phyloP scores from a whole-genome alignment of 352 stramenopile genomes.

The Pythium graminicola region DNA sequence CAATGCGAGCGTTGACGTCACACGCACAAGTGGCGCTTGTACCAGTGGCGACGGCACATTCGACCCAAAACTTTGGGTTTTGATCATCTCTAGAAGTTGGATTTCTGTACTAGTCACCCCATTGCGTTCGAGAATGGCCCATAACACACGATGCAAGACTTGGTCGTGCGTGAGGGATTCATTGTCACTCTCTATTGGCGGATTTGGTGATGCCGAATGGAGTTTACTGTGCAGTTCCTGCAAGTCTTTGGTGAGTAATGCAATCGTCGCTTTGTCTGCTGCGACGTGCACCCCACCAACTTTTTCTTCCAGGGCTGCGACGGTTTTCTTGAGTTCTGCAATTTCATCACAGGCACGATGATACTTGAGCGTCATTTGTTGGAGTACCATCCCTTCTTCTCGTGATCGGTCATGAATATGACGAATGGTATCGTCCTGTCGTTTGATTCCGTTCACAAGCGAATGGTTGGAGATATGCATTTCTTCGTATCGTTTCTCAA shows the following conservation, averaged over 20 bases:
- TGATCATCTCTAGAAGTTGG: slow-evolving; percentile 30
- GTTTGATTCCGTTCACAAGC: slow-evolving; percentile 57
- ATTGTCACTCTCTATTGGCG: background rate
- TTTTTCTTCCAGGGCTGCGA: slow-evolving; percentile 60
- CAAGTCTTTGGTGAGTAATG: slow-evolving; percentile 46
- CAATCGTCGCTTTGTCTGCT: slow-evolving; percentile 60
- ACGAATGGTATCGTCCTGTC: slow-evolving; percentile 70
- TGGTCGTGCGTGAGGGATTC: background rate
- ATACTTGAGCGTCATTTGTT: slow-evolving; percentile 56
- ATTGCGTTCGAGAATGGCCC: slow-evolving; percentile 30
- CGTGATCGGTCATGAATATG: slow-evolving; percentile 46
- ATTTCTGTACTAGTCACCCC: slow-evolving; percentile 23
- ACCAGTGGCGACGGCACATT: background rate
- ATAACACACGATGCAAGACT: slow-evolving; percentile 19
- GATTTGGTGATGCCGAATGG: background rate
- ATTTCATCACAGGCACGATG: slow-evolving; percentile 68
- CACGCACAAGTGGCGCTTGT: background rate
- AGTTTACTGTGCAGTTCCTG: slow-evolving; percentile 37
- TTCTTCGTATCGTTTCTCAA: slow-evolving; percentile 33
- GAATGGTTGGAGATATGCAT: slow-evolving; percentile 46
- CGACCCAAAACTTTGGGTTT: background rate
- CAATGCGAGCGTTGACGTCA: background rate
- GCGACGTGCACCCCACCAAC: slow-evolving; percentile 58
- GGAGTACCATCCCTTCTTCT: slow-evolving; percentile 40
- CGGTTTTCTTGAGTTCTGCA: slow-evolving; percentile 58